Evolutionary conservation across 2,329 filamentous ascomycete genomes (phyloP).

Genomic region (Dendrostoma leiphaemia): DNA sequence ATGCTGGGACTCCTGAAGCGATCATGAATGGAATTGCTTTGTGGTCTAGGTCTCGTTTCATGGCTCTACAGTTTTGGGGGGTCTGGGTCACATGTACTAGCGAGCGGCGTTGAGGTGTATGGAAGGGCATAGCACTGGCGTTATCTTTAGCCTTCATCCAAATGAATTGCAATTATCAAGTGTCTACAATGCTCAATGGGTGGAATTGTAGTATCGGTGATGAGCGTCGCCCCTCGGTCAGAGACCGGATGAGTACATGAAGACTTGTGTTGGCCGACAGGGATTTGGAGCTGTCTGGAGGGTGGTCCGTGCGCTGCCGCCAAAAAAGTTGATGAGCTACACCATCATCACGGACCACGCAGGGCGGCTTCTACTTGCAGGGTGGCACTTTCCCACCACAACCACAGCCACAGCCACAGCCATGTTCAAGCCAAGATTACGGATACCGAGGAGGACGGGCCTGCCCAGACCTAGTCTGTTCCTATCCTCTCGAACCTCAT

Average conservation of each 20-base stretch:
- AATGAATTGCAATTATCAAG: not conserved
- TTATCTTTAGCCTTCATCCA: not conserved
- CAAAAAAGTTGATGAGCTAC: slow-evolving; percentile 4
- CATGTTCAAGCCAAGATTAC: slow-evolving; percentile 56
- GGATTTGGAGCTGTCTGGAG: not conserved
- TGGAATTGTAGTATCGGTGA: not conserved
- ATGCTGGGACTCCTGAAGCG: too few relatives aligned
- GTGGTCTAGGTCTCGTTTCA: not conserved
- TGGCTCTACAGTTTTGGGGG: too few relatives aligned
- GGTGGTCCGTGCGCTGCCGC: slow-evolving; percentile 1
- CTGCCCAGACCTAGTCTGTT: slow-evolving; percentile 3
- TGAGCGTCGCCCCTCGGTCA: too few relatives aligned
- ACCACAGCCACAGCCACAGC: slow-evolving; percentile 22
- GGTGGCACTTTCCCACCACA: not conserved
- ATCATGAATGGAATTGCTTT: not conserved
- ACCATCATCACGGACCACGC: not conserved
- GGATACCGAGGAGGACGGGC: slow-evolving; percentile 40
- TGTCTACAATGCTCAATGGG: not conserved
- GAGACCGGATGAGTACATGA: too few relatives aligned
- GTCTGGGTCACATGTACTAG: not conserved
- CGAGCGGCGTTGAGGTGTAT: not conserved
- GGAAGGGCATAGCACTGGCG: not conserved
- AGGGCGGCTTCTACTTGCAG: too few relatives aligned
- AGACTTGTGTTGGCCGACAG: not conserved
- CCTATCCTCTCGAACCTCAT: not conserved